Percentiles rank a stretch among this genome's conserved stretches.
These are phyloP conservation scores for Cavenderia fasciculata DNA, from an alignment of 78 protist species.

Conservation along the genomic window DNA sequence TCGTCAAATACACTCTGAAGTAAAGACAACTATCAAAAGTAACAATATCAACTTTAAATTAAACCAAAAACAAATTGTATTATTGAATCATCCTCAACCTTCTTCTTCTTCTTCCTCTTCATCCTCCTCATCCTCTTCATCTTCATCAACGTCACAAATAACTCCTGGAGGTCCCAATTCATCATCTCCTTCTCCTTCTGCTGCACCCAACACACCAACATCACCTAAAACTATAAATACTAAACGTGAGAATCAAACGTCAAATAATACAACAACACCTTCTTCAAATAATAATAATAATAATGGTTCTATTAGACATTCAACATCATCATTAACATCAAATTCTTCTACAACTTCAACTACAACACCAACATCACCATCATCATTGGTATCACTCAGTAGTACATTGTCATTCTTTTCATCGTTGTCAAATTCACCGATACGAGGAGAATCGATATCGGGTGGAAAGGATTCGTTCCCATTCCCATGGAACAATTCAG, in stretches of 20 bases:
- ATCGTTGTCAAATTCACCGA: conserved; percentile 11
- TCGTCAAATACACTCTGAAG: conserved; percentile 53
- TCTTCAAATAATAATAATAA: too few species aligned
- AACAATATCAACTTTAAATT: background rate
- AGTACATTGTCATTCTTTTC: conserved; percentile 13
- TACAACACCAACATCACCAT: background rate
- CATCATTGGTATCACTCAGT: background rate
- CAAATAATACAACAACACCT: too few species aligned
- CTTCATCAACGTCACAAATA: background rate
- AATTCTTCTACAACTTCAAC: background rate
- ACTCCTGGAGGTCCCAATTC: too few species aligned
- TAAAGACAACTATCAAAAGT: background rate
- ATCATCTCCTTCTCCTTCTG: too few species aligned
- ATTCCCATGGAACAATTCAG: conserved; percentile 28
- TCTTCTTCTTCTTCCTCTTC: background rate
- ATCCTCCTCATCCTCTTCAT: background rate
- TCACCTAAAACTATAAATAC: too few species aligned
- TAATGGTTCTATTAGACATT: too few species aligned
- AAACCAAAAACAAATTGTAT: too few species aligned
- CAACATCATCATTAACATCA: background rate
- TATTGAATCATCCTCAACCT: background rate
- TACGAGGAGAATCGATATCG: background rate
- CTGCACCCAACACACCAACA: too few species aligned
- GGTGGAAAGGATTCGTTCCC: conserved; percentile 6
- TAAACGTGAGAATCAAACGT: too few species aligned